phyloP scores from a whole-genome alignment of 169 alveolate species.

The Prorocentrum cordatum region DNA sequence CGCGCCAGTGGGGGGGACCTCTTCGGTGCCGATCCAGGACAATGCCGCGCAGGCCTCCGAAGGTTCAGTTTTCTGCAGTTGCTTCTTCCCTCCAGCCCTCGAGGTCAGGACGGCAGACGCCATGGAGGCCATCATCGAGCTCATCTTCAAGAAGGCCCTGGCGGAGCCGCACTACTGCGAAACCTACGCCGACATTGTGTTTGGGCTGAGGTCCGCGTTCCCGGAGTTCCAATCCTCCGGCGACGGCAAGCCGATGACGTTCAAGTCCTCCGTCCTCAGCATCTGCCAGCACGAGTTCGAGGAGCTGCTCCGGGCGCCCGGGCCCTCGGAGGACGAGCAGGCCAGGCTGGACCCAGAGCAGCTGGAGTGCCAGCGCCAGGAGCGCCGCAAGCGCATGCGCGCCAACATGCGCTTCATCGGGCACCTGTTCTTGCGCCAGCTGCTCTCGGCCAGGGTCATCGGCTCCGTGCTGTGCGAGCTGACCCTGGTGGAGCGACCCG shows the following conservation, averaged over 20 bases:
- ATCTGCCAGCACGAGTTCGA: constrained; percentile 35
- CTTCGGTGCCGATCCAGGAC: no score
- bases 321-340: constrained; percentile 9
- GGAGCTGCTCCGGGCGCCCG: background rate
- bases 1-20: no score
- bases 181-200: constrained; percentile 41
- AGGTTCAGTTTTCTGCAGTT: no score
- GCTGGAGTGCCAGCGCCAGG: constrained; percentile 27
- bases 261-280: constrained; percentile 24
- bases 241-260: constrained; percentile 34
- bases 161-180: constrained; percentile 45
- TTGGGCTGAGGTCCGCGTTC: constrained; percentile 20
- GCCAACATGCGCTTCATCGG: constrained; percentile 39
- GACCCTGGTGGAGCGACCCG: no score
- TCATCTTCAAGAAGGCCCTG: constrained; percentile 44
- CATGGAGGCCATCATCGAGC: constrained; percentile 32
- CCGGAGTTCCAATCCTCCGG: constrained; percentile 7
- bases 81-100: no score
- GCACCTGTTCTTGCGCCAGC: constrained; percentile 44
- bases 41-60: no score
- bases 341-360: constrained; percentile 20
- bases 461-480: no score
- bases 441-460: constrained; percentile 44
- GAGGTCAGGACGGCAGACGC: no score
- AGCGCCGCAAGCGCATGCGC: constrained; percentile 63